Percentiles rank a stretch among this genome's conserved stretches.
These are phyloP conservation scores for Diplocarpon mali DNA, from an alignment of 2,329 filamentous ascomycete genomes.

Conservation along the genomic window DNA sequence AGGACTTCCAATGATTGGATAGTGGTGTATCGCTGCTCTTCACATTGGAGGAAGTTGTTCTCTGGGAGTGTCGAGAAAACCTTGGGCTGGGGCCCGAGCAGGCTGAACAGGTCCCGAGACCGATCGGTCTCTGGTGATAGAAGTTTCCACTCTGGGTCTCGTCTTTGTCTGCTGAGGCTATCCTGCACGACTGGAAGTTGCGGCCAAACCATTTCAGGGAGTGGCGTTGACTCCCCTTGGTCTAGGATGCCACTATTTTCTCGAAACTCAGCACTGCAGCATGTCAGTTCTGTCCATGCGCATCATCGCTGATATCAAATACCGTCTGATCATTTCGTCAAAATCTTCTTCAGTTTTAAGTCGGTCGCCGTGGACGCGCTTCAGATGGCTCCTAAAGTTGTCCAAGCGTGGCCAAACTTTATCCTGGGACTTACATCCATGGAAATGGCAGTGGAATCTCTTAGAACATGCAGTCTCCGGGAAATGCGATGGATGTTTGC, in stretches of 20 bases:
- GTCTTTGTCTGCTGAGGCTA: not conserved
- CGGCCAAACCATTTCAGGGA: constrained; percentile 4
- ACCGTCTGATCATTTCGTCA: constrained; percentile 37
- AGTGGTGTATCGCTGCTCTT: constrained; percentile 11
- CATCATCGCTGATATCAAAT: constrained; percentile 15
- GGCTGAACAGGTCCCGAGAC: constrained; percentile 10
- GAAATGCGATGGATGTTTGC: constrained; percentile 48
- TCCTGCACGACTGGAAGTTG: constrained; percentile 1
- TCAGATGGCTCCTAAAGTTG: constrained; percentile 76
- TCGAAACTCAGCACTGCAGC: constrained; percentile 11
- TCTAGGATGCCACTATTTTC: constrained; percentile 11
- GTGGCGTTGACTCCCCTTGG: constrained; percentile 5
- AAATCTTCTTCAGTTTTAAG: constrained; percentile 28
- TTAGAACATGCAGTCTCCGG: constrained; percentile 35
- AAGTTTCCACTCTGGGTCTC: constrained; percentile 9
- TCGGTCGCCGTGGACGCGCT: constrained; percentile 47
- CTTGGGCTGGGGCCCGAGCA: constrained; percentile 11
- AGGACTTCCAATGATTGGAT: constrained; percentile 20
- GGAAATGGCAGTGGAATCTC: constrained; percentile 48
- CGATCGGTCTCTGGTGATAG: constrained; percentile 16
- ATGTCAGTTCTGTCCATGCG: not conserved
- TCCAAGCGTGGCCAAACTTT: constrained; percentile 76
- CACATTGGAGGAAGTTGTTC: constrained; percentile 6
- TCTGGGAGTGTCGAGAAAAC: constrained; percentile 7
- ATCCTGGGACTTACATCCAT: constrained; percentile 42